phyloP scores from a whole-genome alignment of 2,329 filamentous ascomycete genomes.

The Colletotrichum navitas region DNA sequence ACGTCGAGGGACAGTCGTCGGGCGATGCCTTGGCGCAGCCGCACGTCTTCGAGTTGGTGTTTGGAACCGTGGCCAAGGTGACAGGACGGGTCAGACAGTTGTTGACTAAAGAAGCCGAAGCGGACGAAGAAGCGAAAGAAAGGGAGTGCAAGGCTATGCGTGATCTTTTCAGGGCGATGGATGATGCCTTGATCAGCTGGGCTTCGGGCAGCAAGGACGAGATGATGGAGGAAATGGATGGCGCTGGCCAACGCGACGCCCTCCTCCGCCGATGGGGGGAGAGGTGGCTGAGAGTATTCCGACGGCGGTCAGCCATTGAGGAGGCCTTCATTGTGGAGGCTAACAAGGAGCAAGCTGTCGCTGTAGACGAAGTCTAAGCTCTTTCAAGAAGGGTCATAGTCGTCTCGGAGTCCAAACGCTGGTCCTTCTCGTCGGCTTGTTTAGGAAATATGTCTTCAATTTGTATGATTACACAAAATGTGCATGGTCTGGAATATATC shows the following conservation, averaged over 20 bases:
- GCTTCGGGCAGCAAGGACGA: conserved; percentile 80
- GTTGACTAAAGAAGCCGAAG: conserved; percentile 59
- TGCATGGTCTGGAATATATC: conserved; percentile 2
- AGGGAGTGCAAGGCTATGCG: conserved; percentile 81
- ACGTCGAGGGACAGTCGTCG: conserved; percentile 65
- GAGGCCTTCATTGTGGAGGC: conserved; percentile 71
- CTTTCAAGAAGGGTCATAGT: background rate
- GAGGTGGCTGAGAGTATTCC: conserved; percentile 88
- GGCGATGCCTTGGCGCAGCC: conserved; percentile 78
- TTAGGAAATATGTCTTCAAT: conserved; percentile 1
- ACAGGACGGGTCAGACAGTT: conserved; percentile 88
- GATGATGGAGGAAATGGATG: conserved; percentile 77
- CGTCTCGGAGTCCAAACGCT: background rate
- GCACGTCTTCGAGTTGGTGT: conserved; percentile 90
- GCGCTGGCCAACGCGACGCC: conserved; percentile 68
- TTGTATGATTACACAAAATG: conserved; percentile 26
- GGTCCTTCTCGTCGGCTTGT: background rate
- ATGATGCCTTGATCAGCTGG: conserved; percentile 81
- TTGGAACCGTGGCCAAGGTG: conserved; percentile 90
- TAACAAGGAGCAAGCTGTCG: conserved; percentile 42
- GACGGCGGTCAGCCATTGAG: conserved; percentile 85
- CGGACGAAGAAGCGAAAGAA: conserved; percentile 74
- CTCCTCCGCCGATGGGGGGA: conserved; percentile 84
- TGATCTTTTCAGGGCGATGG: conserved; percentile 83
- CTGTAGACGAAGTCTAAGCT: conserved; percentile 23